A percentile compares a stretch with the other conserved stretches of the same genome.
Evolutionary conservation across 371 early-diverging fungal species (phyloP).

Genomic region (Saksenaea vasiformis): DNA sequence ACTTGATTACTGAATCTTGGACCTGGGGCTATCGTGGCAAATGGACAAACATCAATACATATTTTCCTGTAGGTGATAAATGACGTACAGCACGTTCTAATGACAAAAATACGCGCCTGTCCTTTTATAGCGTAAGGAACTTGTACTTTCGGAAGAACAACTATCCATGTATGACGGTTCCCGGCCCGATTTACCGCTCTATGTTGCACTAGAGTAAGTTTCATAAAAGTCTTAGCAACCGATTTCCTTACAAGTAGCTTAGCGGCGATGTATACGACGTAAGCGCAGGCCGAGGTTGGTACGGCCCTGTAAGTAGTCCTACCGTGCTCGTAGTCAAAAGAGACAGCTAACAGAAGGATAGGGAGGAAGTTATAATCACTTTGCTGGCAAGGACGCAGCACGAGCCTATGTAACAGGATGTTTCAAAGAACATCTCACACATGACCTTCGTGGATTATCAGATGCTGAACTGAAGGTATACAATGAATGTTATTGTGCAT

Average conservation of each 20-base stretch:
- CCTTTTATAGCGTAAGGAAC: slow-evolving; percentile 43
- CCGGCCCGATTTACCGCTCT: slow-evolving; percentile 76
- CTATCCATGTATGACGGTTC: slow-evolving; percentile 81
- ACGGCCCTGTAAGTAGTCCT: slow-evolving; percentile 57
- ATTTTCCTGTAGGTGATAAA: slow-evolving; percentile 62
- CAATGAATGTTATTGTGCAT: neutral
- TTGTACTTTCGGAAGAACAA: slow-evolving; percentile 74
- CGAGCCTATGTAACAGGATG: slow-evolving; percentile 96
- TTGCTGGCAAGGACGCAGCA: slow-evolving; percentile 92
- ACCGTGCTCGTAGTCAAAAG: neutral
- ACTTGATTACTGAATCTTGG: slow-evolving; percentile 77
- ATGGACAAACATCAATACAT: slow-evolving; percentile 74
- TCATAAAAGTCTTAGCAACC: slow-evolving; percentile 7
- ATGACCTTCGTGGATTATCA: slow-evolving; percentile 86
- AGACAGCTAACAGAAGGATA: slow-evolving; percentile 5
- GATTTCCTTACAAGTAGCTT: neutral
- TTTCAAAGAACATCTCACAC: slow-evolving; percentile 88
- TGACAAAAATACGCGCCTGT: neutral
- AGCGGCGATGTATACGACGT: slow-evolving; percentile 92
- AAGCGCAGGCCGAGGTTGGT: slow-evolving; percentile 68
- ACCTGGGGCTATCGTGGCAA: slow-evolving; percentile 78
- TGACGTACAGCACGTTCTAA: neutral
- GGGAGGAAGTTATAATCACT: slow-evolving; percentile 85
- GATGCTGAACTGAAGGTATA: slow-evolving; percentile 70
- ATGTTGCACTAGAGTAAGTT: slow-evolving; percentile 83